Conservation (phyloP, 176 grass and related monocot genomes). For the Chloris gayana region DNA sequence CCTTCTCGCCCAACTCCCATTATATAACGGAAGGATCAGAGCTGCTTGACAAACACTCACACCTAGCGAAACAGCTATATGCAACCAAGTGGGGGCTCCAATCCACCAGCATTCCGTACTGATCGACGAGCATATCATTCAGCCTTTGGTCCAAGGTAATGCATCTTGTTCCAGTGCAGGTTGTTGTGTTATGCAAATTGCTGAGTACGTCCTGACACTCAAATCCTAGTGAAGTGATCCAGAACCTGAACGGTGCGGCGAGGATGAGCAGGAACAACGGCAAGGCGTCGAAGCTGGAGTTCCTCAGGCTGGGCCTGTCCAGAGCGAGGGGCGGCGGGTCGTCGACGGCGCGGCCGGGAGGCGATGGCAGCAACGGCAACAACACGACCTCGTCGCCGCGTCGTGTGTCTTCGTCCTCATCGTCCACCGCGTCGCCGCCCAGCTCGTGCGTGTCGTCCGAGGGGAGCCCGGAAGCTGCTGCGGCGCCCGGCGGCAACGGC, state of each 20-base stretch:
- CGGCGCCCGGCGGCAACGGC: not conserved
- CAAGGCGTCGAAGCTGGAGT: conserved; percentile 72
- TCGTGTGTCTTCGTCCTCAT: conserved; percentile 52
- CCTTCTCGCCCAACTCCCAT: conserved; percentile 34
- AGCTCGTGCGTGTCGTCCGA: conserved; percentile 99
- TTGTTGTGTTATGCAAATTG: not conserved
- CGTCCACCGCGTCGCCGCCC: conserved; percentile 65
- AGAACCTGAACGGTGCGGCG: not conserved
- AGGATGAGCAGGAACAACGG: conserved; percentile 87
- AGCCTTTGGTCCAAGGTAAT: conserved; percentile 37
- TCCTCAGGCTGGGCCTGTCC: conserved; percentile 63
- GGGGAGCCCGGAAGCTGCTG: conserved; percentile 60
- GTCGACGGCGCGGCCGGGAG: conserved; percentile 31
- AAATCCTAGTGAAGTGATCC: conserved; percentile 17
- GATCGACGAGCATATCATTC: not conserved
- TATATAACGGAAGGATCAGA: conserved; percentile 65
- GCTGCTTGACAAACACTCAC: conserved; percentile 58
- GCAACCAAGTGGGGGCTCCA: conserved; percentile 55
- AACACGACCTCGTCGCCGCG: conserved; percentile 37
- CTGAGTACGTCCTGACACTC: not conserved
- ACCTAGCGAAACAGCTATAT: conserved; percentile 43
- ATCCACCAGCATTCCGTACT: conserved; percentile 16
- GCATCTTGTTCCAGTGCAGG: not conserved
- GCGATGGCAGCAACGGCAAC: conserved; percentile 23
- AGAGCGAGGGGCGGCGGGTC: conserved; percentile 49